phyloP scores from a whole-genome alignment of 2,329 filamentous ascomycete genomes.

The Chrysoporthe deuterocubensis region DNA sequence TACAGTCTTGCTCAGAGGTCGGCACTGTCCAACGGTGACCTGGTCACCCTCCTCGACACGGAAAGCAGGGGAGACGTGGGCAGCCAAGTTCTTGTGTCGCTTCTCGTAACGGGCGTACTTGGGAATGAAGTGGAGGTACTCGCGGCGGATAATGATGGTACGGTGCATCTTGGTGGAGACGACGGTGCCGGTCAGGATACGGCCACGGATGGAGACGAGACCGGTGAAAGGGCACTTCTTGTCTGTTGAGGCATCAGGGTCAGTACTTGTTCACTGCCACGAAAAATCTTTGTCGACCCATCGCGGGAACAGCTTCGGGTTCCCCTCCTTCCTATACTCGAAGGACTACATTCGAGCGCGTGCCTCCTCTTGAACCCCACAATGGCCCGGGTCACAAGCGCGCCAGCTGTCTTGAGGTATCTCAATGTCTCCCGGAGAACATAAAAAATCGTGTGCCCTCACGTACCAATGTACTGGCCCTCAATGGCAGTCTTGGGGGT shows the following conservation, averaged over 20 bases:
- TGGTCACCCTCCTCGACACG: conserved; percentile 99
- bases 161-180: conserved; percentile 99
- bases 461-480: conserved; percentile 98
- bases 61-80: conserved; percentile 99
- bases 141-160: conserved; percentile 97
- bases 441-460: conserved; percentile 28
- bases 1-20: conserved; percentile 99
- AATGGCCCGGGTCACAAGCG: not conserved
- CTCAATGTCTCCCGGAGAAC: not conserved
- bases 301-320: conserved; percentile 4
- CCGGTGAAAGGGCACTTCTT: conserved; percentile 99
- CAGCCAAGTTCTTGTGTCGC: conserved; percentile 99
- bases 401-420: not conserved
- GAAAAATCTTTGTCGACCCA: not conserved
- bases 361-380: conserved; percentile 13
- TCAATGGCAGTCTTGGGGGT: conserved; percentile 99
- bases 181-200: conserved; percentile 99
- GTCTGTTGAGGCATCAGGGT: conserved; percentile 62
- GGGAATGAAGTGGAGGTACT: conserved; percentile 99
- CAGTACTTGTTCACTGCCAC: conserved; percentile 26
- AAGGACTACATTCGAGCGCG: not conserved
- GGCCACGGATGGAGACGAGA: conserved; percentile 98
- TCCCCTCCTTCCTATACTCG: conserved; percentile 3
- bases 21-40: conserved; percentile 99
- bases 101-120: conserved; percentile 99